Evolutionary conservation across 768 basidiomycete genomes (phyloP).

Genomic region (Tephrocybe sp.): DNA sequence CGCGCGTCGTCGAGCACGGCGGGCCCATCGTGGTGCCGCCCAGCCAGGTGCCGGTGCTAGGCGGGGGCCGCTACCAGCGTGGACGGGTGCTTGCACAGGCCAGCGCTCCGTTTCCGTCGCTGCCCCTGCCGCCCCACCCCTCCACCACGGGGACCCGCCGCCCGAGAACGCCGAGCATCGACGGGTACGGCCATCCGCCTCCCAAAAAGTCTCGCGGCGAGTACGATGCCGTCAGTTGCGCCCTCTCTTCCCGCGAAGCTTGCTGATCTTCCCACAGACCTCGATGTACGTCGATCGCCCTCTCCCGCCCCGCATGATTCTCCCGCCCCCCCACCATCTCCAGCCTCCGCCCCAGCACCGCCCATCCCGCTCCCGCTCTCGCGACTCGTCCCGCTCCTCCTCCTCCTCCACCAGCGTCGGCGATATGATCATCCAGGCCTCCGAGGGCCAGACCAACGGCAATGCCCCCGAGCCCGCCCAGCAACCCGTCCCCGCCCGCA

Average conservation of each 20-base stretch:
- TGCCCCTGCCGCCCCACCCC: slow-evolving; percentile 42
- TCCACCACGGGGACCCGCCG: slow-evolving; percentile 24
- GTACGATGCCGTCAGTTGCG: slow-evolving; percentile 4
- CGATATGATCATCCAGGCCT: slow-evolving; percentile 43
- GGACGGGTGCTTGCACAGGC: slow-evolving; percentile 20
- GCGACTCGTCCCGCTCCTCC: slow-evolving; percentile 33
- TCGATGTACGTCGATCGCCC: not conserved
- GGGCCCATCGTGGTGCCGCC: slow-evolving; percentile 39
- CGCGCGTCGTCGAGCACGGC: slow-evolving; percentile 44
- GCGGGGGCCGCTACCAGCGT: not conserved
- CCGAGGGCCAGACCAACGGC: slow-evolving; percentile 22
- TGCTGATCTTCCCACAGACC: not conserved
- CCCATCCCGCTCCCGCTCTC: slow-evolving; percentile 14
- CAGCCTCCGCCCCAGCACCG: slow-evolving; percentile 3
- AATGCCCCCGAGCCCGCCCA: slow-evolving; percentile 5
- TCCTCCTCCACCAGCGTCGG: slow-evolving; percentile 40
- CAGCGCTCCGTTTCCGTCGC: slow-evolving; percentile 25
- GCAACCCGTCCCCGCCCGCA: not conserved
- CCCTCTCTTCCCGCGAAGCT: not conserved
- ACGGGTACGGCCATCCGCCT: slow-evolving; percentile 45
- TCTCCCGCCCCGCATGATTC: slow-evolving; percentile 18
- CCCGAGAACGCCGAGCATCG: slow-evolving; percentile 36
- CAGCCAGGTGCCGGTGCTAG: slow-evolving; percentile 24
- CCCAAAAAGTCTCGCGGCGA: slow-evolving; percentile 42
- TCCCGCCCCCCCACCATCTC: slow-evolving; percentile 12